These are phyloP conservation scores for Babjeviella inositovora DNA, from an alignment of 805 yeast species.

Conservation along the genomic window DNA sequence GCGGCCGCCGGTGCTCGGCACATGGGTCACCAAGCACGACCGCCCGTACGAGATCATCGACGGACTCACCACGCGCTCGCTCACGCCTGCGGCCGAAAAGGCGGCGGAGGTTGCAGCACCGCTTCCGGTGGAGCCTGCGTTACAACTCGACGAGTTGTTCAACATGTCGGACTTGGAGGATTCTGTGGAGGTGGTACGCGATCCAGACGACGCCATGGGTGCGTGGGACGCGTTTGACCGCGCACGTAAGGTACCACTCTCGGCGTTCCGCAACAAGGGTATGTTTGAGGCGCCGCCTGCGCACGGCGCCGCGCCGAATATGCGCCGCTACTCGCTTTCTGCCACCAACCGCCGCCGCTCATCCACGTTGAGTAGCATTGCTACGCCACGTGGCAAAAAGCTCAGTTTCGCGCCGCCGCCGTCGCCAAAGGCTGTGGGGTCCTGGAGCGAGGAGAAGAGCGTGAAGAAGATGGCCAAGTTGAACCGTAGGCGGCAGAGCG, in stretches of 20 bases:
- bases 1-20: conserved; percentile 83
- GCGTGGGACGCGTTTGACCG: conserved; percentile 8
- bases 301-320: no score
- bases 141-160: conserved; percentile 58
- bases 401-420: no score
- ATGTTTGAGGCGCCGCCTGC: no score
- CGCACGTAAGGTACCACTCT: conserved; percentile 54
- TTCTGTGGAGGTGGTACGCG: conserved; percentile 47
- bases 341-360: no score
- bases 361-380: no score
- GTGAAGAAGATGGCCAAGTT: neutral
- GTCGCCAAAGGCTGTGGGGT: no score
- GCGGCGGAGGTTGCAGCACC: neutral
- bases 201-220: conserved; percentile 12
- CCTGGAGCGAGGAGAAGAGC: no score
- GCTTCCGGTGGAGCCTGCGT: neutral
- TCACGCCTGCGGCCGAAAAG: conserved; percentile 40
- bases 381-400: no score
- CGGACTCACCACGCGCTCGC: conserved; percentile 79
- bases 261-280: conserved; percentile 82
- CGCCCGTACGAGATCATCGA: conserved; percentile 91
- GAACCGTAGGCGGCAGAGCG: conserved; percentile 39
- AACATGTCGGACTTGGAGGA: conserved; percentile 82
- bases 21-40: conserved; percentile 64
- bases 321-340: no score